Conservation (phyloP, 257 asterid genomes). For the Apocynum venetum region DNA sequence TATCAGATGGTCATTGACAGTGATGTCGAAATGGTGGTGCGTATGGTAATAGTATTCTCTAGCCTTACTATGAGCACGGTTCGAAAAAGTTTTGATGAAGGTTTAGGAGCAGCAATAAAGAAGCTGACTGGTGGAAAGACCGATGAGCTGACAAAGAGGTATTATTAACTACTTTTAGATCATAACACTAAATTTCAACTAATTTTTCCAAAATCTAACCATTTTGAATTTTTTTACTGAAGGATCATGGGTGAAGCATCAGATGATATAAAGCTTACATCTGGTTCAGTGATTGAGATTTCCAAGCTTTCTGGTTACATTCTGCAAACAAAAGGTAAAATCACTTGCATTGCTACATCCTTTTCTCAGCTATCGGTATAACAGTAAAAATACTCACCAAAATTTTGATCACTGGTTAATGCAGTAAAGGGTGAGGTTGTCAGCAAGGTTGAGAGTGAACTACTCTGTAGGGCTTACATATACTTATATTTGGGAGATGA, state of each 20-base stretch:
- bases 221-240: slow-evolving; percentile 18
- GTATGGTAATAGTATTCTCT: slow-evolving; percentile 57
- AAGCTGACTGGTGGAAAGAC: slow-evolving; percentile 68
- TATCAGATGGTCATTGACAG: slow-evolving; percentile 59
- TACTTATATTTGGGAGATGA: slow-evolving; percentile 69
- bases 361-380: not conserved
- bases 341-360: not conserved
- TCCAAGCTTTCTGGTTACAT: slow-evolving; percentile 67
- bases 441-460: slow-evolving; percentile 62
- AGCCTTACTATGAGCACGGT: slow-evolving; percentile 74
- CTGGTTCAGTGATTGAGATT: slow-evolving; percentile 72
- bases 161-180: slow-evolving; percentile 2
- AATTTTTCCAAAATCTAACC: slow-evolving; percentile 7
- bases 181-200: not conserved
- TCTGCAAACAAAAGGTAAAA: slow-evolving; percentile 67
- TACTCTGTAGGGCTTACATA: slow-evolving; percentile 68
- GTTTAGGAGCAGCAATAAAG: slow-evolving; percentile 69
- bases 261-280: slow-evolving; percentile 56
- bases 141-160: slow-evolving; percentile 62
- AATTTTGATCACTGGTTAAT: slow-evolving; percentile 13
- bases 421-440: slow-evolving; percentile 62
- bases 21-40: slow-evolving; percentile 53
- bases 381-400: not conserved
- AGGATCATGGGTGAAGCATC: slow-evolving; percentile 78
- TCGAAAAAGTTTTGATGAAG: slow-evolving; percentile 60